phyloP scores from a whole-genome alignment of 257 asterid species.

The Lavandula angustifolia region DNA sequence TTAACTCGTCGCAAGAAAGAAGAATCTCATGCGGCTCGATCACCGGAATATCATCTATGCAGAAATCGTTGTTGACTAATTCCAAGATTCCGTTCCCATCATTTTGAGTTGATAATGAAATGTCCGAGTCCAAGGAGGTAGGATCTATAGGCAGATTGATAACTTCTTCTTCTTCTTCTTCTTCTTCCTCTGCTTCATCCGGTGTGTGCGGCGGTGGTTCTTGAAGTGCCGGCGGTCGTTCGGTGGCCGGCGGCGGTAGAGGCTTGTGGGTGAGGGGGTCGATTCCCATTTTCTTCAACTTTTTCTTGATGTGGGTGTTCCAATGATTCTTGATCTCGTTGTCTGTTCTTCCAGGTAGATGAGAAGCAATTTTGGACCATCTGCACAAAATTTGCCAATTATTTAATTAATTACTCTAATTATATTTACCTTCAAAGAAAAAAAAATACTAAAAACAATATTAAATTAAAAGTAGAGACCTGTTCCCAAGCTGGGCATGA shows the following conservation, averaged over 20 bases:
- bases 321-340: slow-evolving; percentile 94
- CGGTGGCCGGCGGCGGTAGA: slow-evolving; percentile 37
- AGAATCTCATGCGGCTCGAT: slow-evolving; percentile 69
- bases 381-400: slow-evolving; percentile 34
- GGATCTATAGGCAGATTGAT: not conserved
- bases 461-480: slow-evolving; percentile 36
- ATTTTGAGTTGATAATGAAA: not conserved
- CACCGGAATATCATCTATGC: slow-evolving; percentile 75
- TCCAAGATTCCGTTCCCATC: not conserved
- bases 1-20: slow-evolving; percentile 32
- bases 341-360: slow-evolving; percentile 96
- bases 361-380: slow-evolving; percentile 97
- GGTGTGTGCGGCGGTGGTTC: slow-evolving; percentile 6
- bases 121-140: not conserved
- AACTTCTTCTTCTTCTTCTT: slow-evolving; percentile 6
- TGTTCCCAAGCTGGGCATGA: slow-evolving; percentile 95
- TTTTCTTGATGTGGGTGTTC: slow-evolving; percentile 94
- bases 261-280: slow-evolving; percentile 96
- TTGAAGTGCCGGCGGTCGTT: slow-evolving; percentile 19
- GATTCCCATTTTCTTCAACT: slow-evolving; percentile 83
- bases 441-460: not conserved
- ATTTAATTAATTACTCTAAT: too few relatives aligned
- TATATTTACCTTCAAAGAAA: too few relatives aligned
- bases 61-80: slow-evolving; percentile 57
- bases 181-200: not conserved